Evolutionary conservation across 2,329 filamentous ascomycete genomes (phyloP).

Genomic region (Penicillium decumbens): DNA sequence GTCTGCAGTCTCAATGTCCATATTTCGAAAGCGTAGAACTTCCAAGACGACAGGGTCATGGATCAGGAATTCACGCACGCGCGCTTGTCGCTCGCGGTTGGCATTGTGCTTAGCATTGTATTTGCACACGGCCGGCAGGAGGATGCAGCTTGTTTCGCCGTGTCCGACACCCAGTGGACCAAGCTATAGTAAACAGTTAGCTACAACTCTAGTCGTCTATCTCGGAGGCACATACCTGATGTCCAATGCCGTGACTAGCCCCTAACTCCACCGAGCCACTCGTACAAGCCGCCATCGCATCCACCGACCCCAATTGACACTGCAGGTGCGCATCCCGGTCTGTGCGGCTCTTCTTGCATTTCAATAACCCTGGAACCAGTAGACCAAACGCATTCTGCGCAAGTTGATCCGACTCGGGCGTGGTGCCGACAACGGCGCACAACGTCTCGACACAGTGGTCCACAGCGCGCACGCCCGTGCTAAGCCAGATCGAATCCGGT

Average conservation of each 20-base stretch:
- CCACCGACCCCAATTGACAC: conserved; percentile 51
- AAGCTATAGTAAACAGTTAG: conserved; percentile 27
- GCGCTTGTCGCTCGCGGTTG: conserved; percentile 43
- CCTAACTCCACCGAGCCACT: conserved; percentile 43
- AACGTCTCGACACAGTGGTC: conserved; percentile 57
- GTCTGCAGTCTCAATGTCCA: conserved; percentile 33
- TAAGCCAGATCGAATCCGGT: conserved; percentile 53
- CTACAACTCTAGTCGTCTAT: neutral
- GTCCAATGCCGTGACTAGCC: conserved; percentile 51
- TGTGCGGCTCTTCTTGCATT: conserved; percentile 33
- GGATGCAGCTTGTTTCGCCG: conserved; percentile 56
- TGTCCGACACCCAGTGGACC: conserved; percentile 56
- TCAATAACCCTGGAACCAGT: conserved; percentile 44
- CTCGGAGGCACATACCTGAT: conserved; percentile 39
- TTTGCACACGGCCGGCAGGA: conserved; percentile 54
- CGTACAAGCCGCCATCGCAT: conserved; percentile 50
- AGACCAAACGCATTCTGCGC: conserved; percentile 39
- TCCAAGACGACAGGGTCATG: conserved; percentile 33
- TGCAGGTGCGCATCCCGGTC: conserved; percentile 44
- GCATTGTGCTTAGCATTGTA: conserved; percentile 49
- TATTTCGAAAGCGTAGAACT: conserved; percentile 31
- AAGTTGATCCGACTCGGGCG: conserved; percentile 33
- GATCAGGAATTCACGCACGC: conserved; percentile 41
- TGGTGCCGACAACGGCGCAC: conserved; percentile 40
- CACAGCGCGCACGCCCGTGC: conserved; percentile 53